Evolutionary conservation across 202 grass and related monocot species (phyloP), one percentile per base, ranked within the genome.

Genomic region (Elaeis oleifera): DNA sequence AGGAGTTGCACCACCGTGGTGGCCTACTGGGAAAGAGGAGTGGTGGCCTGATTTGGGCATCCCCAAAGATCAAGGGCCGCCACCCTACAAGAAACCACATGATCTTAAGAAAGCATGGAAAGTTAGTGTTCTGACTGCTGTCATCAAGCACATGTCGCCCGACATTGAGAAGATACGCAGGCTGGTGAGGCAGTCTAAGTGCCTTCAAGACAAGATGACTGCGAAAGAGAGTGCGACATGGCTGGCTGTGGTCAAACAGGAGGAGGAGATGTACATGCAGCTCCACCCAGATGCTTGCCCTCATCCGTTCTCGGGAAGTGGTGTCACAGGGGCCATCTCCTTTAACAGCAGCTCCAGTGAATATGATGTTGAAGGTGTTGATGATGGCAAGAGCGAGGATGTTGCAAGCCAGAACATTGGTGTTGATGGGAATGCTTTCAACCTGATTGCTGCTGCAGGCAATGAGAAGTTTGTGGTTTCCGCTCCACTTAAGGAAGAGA

Each of bases 161-260:
- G 52, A 68, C 13, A 39, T 68, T 6, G 65, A 68, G 6, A 68
- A 68, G 53, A 68, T 68, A 5, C 51, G 52, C 0, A 26, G 65
- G 13, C 11, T 68, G 0, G 65, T 68, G 8, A 39, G 65, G 26
- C 65, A 56, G 52, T 68, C 65, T 3, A 68, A 68, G 19, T 68
- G 65, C 53, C 65, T 68, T 18, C 65, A 68, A 23, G 65, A 68
- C 52, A 68, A 68, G 65, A 68, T 68, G 65, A 68, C 65, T 8
- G 65, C 65, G 5, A 68, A 68, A 53, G 65, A 68, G 53, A 68
- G 25, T 16, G 27, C 65, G 0, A 68, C 65, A 32, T 68, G 65
- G 65, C 65, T 56, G 6, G 65, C 65, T 16, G 65, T 68, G 16
- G n/a, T 68, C 0, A 68, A 68, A 28, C 52, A 68, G 53, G 65